Base-by-base conservation (phyloP, 1,284 basidiomycete genomes). In the Ceratobasidium sp. region DNA sequence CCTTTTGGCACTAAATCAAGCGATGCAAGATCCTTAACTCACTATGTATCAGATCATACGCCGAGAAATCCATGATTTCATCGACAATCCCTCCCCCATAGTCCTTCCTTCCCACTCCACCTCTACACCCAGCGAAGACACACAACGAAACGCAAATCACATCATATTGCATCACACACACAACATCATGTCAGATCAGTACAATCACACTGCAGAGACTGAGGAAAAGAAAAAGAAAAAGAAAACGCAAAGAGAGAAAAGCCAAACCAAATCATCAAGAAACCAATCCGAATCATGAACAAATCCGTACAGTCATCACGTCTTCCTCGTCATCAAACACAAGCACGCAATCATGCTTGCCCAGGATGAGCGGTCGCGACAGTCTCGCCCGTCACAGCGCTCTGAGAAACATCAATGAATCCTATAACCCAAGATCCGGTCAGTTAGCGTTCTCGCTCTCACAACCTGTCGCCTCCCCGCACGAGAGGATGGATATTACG, bases 341-440 rank as follows among this genome's bases (percentile, higher is more conserved):
- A 33, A 33, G 33, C 33, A 33, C 33, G 33, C 4, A 67, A 52
- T 74, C 48, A 74, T 12, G 77, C 68, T 50, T 85, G 84, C 54
- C 86, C 87, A 28, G 91, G 90, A 83, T 92, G 89, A 66, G 90
- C 89, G 13, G 91, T 89, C 28, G 92, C 90, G 38, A 89, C 86
- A 2, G 93, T 92, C 83, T 93, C 87, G 54, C 91, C 90, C 9
- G 92, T 90, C 23, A 86, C 86, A n/a, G 88, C 85, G 83, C 88
- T 89, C 84, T 94, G 94, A 0, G 91, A 87, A 52, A 95, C 93
- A 83, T 96, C 92, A 81, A 96, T 94, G 84, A 91, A 92, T 50
- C 92, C 91, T 40, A 86, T n/a, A 42, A 57, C 1, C 28, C 33
- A 52, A 10, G 44, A 48, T 59, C 46, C 61, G 50, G 65, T 59